These are phyloP conservation scores for Fraxinus excelsior DNA, from an alignment of 257 asterid genomes.

Conservation along the genomic window DNA sequence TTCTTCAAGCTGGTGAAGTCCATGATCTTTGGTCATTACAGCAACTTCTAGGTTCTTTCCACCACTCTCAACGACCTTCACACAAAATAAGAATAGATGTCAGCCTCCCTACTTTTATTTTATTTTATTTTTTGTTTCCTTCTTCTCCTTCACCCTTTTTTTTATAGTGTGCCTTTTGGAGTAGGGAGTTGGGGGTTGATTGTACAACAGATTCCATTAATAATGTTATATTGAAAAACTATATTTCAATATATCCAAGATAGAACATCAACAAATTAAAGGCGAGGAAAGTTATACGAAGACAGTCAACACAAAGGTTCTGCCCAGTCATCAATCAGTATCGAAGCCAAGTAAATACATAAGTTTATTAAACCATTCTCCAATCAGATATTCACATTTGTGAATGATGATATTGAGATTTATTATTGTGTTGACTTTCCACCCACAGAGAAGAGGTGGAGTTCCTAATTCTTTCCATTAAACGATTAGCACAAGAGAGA, in stretches of 20 bases:
- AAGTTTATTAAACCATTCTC: neutral
- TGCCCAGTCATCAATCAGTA: neutral
- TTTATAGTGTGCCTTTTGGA: neutral
- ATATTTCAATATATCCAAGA: neutral
- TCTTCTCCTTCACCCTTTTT: neutral
- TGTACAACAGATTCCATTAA: too few species aligned
- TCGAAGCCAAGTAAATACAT: neutral
- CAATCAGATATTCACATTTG: neutral
- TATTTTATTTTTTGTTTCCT: too few species aligned
- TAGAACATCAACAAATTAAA: neutral
- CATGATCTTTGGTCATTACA: conserved; percentile 81
- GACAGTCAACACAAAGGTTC: too few species aligned
- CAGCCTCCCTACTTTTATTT: too few species aligned
- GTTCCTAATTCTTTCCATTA: neutral
- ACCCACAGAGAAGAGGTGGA: neutral
- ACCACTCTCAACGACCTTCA: conserved; percentile 93
- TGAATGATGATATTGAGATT: neutral
- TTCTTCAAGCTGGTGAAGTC: conserved; percentile 86
- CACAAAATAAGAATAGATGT: conserved; percentile 5
- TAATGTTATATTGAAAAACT: too few species aligned
- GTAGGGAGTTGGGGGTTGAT: neutral
- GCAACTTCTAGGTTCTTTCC: conserved; percentile 98
- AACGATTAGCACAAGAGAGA: neutral
- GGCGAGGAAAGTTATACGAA: neutral
- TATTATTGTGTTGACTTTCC: neutral